Evolutionary conservation across 164 flowering plant genomes (phyloP), one percentile per base, ranked within the genome.

Genomic region (Malania oleifera): DNA sequence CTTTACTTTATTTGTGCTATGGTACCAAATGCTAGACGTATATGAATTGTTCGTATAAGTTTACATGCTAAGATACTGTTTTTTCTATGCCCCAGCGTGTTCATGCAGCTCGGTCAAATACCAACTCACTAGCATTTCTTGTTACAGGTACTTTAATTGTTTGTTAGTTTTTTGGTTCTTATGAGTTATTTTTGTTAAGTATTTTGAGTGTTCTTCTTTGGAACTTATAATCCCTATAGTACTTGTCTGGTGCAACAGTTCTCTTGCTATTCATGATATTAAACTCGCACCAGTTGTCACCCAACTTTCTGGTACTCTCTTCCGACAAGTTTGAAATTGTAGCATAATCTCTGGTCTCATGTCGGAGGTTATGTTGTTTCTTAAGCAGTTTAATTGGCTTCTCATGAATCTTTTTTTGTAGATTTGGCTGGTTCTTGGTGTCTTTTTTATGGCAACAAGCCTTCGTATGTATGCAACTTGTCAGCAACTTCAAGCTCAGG

Each of bases 401-500:
- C 15, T n/a, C 59, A 17, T 40, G 11, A 52, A n/a, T 52, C 24
- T 53, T 41, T 68, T 25, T 31, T 35, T 73, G 73, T 62, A 95
- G 99, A 85, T 95, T 29, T 95, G 99, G 96, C 65, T 95, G 17
- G 93, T 89, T 59, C 79, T 89, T 67, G 90, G 91, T 64, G 81
- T 87, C 56, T 95, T 91, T 68, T 62, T 95, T 63, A 78, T 95
- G 81, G 99, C 98, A 40, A 82, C 99, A 40, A 84, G 76, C 59
- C 74, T 95, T 41, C 78, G 97, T 69, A 89, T 95, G 96, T 95
- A 87, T 74, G 96, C 97, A 34, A 87, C 96, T 47, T 91, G 96
- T 75, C 97, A 89, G 62, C 99, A 86, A 69, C 90, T 95, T 65
- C 99, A 91, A 77, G 99, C 87, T 59, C 99, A 88, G 67, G 89